Evolutionary conservation across 495 filamentous ascomycete species (phyloP), one percentile per base, ranked within the genome.

Genomic region (Parachaetomium inaequale): DNA sequence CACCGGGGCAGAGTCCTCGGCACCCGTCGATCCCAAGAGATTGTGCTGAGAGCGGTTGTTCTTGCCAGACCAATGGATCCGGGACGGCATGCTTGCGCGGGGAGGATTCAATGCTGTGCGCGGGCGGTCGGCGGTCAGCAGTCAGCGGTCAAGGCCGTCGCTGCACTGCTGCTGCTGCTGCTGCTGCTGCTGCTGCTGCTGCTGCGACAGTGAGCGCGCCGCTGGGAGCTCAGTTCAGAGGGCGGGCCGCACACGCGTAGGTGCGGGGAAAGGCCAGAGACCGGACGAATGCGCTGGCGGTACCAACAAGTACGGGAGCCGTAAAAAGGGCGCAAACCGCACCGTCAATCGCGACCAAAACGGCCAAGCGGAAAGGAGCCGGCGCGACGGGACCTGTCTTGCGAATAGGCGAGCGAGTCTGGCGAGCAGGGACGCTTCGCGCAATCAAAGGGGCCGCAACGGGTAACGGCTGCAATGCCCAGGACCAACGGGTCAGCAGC

Each of bases 1-100:
- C 63, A 53, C 50, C 53, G 64, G n/a, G 55, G 63, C 52, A 64
- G 40, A 55, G 63, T 68, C 71, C 32, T 73, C 69, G 45, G 69
- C 65, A 36, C 52, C 64, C 61, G 69, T 67, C 57, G 73, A 64
- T 73, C 76, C 78, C 59, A 77, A 73, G 53, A 80, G 69, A 58
- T 77, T 79, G 67, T 79, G 78, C 68, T 80, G 78, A 74, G 78
- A 79, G 66, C 75, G 76, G 69, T 78, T 79, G 74, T 74, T 77
- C 58, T 75, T 78, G 68, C 74, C 75, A 71, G 78, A 65, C 69
- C 77, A 75, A 72, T 74, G 72, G 69, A 78, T 49, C 43, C 56
- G 60, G 51, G 64, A 80, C 58, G 75, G 73, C 77, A 77, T 76
- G 72, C 66, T 76, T 61, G 58, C 62, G 63, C 51, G 11, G 34